Base-by-base conservation (phyloP, 208 protist genomes). In the Leishmania lainsoni region DNA sequence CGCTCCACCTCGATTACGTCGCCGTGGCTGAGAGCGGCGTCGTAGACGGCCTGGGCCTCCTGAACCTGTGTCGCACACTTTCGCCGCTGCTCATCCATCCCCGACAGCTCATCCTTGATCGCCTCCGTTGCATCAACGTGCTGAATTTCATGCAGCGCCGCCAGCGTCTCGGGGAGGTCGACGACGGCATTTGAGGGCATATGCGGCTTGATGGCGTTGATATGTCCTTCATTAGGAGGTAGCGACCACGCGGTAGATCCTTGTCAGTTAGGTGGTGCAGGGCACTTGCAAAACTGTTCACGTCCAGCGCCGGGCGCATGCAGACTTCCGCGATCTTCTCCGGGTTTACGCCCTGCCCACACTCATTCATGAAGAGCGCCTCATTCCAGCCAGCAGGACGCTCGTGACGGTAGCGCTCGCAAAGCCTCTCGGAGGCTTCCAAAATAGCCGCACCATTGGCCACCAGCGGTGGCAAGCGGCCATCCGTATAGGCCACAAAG, bases 1-100 rank as follows among this genome's bases (percentile, higher is more conserved):
- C 89, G 89, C 86, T 96, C 91, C 59, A 95, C 83, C 59, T 94
- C 90, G 16, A 94, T 85, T 58, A 96, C 89, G 80, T 96, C 92
- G 45, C 89, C 88, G 9, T 81, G 83, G 20, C 69, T 73, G 22
- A 86, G 66, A 29, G 93, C 91, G 14, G 83, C 73, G 42, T 93
- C 84, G 84, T 91, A 90, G 20, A 81, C 79, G 22, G 76, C 78
- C 70, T 91, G 83, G 26, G 89, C 89, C 63, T 93, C 90, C 12
- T 90, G 65, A 52, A 94, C 79, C 83, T 88, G 84, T 39, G 66
- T 61, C 71, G 69, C 52, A 58, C 88, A 87, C 79, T 83, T 85
- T 20, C 84, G 77, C 59, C 83, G 83, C 51, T 76, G 79, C 77
- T 63, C 80, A 48, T 94, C 90, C 76, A 93, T 87, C 72, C 95